phyloP scores from a whole-genome alignment of 495 filamentous ascomycete genomes.

The Aspergillus carlsbadensis region DNA sequence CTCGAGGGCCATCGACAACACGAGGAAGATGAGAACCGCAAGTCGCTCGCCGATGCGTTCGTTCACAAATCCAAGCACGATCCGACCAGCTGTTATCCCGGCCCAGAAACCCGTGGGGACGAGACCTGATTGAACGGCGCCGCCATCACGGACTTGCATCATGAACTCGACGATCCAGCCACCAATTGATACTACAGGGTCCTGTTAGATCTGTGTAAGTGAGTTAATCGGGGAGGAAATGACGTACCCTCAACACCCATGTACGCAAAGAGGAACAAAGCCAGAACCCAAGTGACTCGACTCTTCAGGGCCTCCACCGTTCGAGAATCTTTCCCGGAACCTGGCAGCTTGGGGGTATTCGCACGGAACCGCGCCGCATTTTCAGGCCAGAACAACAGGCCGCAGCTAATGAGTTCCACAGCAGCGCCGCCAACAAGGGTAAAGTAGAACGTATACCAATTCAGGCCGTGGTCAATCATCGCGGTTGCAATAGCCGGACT shows the following conservation, averaged over 20 bases:
- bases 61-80: slow-evolving; percentile 62
- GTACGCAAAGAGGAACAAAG: slow-evolving; percentile 14
- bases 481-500: slow-evolving; percentile 10
- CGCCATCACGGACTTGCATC: slow-evolving; percentile 12
- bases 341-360: slow-evolving; percentile 8
- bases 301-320: slow-evolving; percentile 10
- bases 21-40: slow-evolving; percentile 38
- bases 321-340: background rate
- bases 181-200: slow-evolving; percentile 9
- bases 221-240: background rate
- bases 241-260: slow-evolving; percentile 14
- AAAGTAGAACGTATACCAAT: slow-evolving; percentile 6
- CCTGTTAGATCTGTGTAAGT: background rate
- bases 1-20: slow-evolving; percentile 38
- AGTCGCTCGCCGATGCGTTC: slow-evolving; percentile 59
- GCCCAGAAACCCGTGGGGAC: slow-evolving; percentile 15
- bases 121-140: slow-evolving; percentile 8
- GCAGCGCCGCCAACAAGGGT: slow-evolving; percentile 1
- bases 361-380: slow-evolving; percentile 2
- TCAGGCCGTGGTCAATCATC: slow-evolving; percentile 11
- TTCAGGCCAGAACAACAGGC: slow-evolving; percentile 12
- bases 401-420: slow-evolving; percentile 1
- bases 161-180: slow-evolving; percentile 17
- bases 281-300: slow-evolving; percentile 11
- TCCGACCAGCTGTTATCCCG: slow-evolving; percentile 59